Evolutionary conservation across 257 asterid genomes (phyloP), one percentile per base, ranked within the genome.

Genomic region (Ballota nigra): DNA sequence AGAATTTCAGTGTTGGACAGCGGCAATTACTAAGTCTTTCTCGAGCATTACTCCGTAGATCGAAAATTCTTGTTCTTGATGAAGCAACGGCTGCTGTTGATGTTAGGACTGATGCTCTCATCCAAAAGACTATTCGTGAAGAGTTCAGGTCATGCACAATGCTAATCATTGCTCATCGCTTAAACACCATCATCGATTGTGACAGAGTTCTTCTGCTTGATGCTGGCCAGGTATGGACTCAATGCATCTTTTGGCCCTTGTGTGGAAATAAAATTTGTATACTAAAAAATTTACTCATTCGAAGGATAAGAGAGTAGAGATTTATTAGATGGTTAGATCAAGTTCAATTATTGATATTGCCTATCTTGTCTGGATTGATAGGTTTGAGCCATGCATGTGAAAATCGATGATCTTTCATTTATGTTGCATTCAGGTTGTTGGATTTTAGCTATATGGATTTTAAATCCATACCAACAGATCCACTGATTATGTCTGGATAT

Each of bases 81-180:
- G 99, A 94, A 86, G 99, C 98, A 53, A 94, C 99, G 3, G 99
- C 99, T 18, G 99, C 99, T 49, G 98, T 94, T 72, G 99, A 91
- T 68, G 96, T 91, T 66, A 82, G 97, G 74, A 94, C 99, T 5
- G 98, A 94, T 63, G 98, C 98, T 22, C 95, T 94, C 73, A 94
- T 94, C 73, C 98, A 91, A 73, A 91, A 94, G 83, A 94, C 99
- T 2, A 94, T 94, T 57, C 86, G 99, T 6, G 97, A 91, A 76
- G 97, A 94, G 78, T 94, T 94, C 69, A 89, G 83, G 70, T 83
- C 95, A 0, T 86, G 98, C 95, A 91, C 99, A 28, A 91, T 94
- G 99, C 85, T 94, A 66, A 91, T 89, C 72, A 94, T 94, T 74
- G 99, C 99, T 86, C 99, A 94, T 81, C 91, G 97, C 33, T 73